Evolutionary conservation across 2,329 filamentous ascomycete genomes (phyloP).

Genomic region (Dothistroma septosporum): DNA sequence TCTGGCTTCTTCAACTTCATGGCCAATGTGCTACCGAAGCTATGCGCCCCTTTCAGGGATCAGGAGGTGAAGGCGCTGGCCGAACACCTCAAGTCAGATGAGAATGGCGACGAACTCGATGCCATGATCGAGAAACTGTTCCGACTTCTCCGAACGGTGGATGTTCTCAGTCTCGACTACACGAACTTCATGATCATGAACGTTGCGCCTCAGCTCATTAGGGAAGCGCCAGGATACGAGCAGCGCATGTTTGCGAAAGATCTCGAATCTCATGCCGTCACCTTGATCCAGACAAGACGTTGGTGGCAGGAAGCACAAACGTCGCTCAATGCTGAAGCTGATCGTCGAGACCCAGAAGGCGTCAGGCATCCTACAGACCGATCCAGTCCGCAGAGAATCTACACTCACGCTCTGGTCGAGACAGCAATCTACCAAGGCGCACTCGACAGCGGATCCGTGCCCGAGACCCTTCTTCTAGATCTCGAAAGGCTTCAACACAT

Average conservation of each 20-base stretch:
- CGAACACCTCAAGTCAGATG: conserved; percentile 47
- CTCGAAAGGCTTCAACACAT: conserved; percentile 57
- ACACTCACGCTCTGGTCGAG: conserved; percentile 71
- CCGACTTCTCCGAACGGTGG: conserved; percentile 69
- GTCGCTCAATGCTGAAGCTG: conserved; percentile 62
- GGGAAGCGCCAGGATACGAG: conserved; percentile 69
- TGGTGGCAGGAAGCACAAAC: conserved; percentile 63
- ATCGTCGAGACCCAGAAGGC: conserved; percentile 65
- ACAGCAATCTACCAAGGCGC: conserved; percentile 65
- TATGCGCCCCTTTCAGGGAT: conserved; percentile 78
- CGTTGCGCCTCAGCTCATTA: conserved; percentile 66
- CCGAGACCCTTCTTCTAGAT: conserved; percentile 72
- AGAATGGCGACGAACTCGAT: conserved; percentile 45
- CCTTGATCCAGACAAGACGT: conserved; percentile 56
- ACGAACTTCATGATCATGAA: conserved; percentile 70
- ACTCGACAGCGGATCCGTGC: conserved; percentile 52
- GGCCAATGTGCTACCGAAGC: conserved; percentile 68
- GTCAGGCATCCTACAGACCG: conserved; percentile 59
- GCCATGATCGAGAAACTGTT: conserved; percentile 72
- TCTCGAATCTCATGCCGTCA: conserved; percentile 53
- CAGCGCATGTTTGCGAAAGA: conserved; percentile 66
- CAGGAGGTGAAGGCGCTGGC: conserved; percentile 66
- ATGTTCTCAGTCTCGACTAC: conserved; percentile 74
- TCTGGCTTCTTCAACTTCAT: conserved; percentile 76
- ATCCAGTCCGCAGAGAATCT: conserved; percentile 65